A percentile compares a stretch with the other conserved stretches of the same genome.
Conservation (phyloP, 1,139 yeast species). For the Yamadazyma blattariae region DNA sequence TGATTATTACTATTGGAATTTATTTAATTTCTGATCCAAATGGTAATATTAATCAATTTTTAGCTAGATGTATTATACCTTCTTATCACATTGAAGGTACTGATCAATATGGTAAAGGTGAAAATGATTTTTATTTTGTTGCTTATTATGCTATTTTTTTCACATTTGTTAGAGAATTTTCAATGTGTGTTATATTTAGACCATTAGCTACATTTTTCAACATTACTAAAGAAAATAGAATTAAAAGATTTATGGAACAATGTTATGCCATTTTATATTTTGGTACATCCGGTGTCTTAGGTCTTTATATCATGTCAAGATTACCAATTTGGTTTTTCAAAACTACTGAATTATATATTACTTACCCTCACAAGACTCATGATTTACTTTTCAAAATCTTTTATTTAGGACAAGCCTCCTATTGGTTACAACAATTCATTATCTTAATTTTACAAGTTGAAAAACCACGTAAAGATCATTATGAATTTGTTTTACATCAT, state of each 20-base stretch:
- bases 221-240: slow-evolving; percentile 54
- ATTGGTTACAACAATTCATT: slow-evolving; percentile 95
- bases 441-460: slow-evolving; percentile 81
- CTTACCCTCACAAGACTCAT: slow-evolving; percentile 82
- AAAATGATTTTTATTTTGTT: slow-evolving; percentile 77
- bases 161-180: slow-evolving; percentile 86
- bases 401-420: slow-evolving; percentile 90
- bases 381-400: slow-evolving; percentile 70
- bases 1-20: slow-evolving; percentile 33
- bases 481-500: slow-evolving; percentile 90
- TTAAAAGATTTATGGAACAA: slow-evolving; percentile 89
- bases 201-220: slow-evolving; percentile 66
- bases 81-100: slow-evolving; percentile 64
- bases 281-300: slow-evolving; percentile 79
- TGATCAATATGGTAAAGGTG: slow-evolving; percentile 80
- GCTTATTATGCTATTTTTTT: slow-evolving; percentile 79
- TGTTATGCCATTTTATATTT: slow-evolving; percentile 81
- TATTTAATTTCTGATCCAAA: slow-evolving; percentile 52
- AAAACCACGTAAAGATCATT: slow-evolving; percentile 91
- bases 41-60: slow-evolving; percentile 51
- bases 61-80: slow-evolving; percentile 63
- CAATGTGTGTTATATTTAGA: slow-evolving; percentile 76
- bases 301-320: slow-evolving; percentile 81
- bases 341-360: slow-evolving; percentile 73
- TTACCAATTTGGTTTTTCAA: slow-evolving; percentile 88